phyloP scores from a whole-genome alignment of 176 grass and related monocot genomes.

The Microstegium vimineum region DNA sequence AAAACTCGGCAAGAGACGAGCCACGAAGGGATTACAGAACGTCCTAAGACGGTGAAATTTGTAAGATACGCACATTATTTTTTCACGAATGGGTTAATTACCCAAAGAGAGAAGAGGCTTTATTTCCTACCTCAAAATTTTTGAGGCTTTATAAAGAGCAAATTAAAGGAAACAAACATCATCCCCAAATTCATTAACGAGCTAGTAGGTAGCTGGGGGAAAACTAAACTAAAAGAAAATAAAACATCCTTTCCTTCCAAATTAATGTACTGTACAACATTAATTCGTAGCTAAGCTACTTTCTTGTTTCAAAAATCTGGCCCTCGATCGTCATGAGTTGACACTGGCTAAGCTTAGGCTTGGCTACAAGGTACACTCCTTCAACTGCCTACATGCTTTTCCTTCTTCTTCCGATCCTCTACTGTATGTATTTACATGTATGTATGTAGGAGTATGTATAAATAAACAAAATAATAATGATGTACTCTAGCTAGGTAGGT shows the following conservation, averaged over 20 bases:
- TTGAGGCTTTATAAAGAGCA: background rate
- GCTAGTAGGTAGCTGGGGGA: no score
- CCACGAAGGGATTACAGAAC: background rate
- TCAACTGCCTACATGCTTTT: background rate
- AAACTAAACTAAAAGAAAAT: no score
- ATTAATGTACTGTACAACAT: conserved; percentile 16
- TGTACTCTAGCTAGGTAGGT: no score
- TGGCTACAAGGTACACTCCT: no score
- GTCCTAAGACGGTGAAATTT: background rate
- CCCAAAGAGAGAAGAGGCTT: background rate
- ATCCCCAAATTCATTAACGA: background rate
- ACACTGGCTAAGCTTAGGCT: background rate
- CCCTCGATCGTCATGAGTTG: background rate
- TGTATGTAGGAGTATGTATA: background rate
- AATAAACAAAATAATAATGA: no score
- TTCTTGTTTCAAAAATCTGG: background rate
- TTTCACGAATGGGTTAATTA: background rate
- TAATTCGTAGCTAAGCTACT: background rate
- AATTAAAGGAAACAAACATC: background rate
- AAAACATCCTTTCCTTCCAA: background rate
- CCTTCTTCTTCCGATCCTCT: background rate
- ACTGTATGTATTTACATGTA: background rate
- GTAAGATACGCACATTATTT: background rate
- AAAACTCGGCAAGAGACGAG: no score
- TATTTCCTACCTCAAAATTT: background rate